Evolutionary conservation across 495 filamentous ascomycete genomes (phyloP).

Genomic region (Aspergillus campestris): DNA sequence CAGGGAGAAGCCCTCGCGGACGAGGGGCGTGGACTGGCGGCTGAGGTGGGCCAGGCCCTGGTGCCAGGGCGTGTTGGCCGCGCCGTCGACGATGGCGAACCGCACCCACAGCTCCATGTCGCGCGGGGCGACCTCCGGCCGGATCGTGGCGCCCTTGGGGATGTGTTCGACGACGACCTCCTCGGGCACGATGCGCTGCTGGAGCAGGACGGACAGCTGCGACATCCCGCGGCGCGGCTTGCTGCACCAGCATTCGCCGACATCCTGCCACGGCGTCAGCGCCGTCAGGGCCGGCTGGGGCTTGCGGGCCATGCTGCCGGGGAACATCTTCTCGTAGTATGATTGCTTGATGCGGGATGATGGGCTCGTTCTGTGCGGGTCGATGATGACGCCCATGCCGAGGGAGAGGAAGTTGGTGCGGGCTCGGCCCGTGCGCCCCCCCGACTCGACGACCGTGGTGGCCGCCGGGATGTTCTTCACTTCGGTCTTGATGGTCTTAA

Average conservation of each 20-base stretch:
- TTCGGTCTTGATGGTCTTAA: slow-evolving; percentile 21
- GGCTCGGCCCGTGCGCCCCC: slow-evolving; percentile 4
- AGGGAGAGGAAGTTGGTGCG: slow-evolving; percentile 32
- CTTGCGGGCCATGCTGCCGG: background rate
- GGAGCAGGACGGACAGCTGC: slow-evolving; percentile 31
- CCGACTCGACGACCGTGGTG: slow-evolving; percentile 8
- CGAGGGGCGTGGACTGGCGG: background rate
- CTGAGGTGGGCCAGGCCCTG: background rate
- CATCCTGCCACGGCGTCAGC: slow-evolving; percentile 33
- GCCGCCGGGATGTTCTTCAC: slow-evolving; percentile 13
- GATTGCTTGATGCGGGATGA: slow-evolving; percentile 10
- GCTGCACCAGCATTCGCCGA: slow-evolving; percentile 43
- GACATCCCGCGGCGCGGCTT: slow-evolving; percentile 26
- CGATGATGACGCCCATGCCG: slow-evolving; percentile 26
- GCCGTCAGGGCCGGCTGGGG: slow-evolving; percentile 22
- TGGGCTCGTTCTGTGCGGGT: slow-evolving; percentile 28
- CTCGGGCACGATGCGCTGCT: slow-evolving; percentile 33
- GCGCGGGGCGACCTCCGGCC: slow-evolving; percentile 30
- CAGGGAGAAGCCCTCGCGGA: slow-evolving; percentile 12
- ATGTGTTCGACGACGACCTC: slow-evolving; percentile 42
- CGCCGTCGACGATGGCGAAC: slow-evolving; percentile 14
- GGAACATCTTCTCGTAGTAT: slow-evolving; percentile 2
- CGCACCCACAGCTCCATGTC: slow-evolving; percentile 42
- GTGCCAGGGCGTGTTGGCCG: background rate
- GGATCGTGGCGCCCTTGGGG: slow-evolving; percentile 22